Conservation (phyloP, 2,329 filamentous ascomycete genomes). For the Pseudocercospora fijiensis region DNA sequence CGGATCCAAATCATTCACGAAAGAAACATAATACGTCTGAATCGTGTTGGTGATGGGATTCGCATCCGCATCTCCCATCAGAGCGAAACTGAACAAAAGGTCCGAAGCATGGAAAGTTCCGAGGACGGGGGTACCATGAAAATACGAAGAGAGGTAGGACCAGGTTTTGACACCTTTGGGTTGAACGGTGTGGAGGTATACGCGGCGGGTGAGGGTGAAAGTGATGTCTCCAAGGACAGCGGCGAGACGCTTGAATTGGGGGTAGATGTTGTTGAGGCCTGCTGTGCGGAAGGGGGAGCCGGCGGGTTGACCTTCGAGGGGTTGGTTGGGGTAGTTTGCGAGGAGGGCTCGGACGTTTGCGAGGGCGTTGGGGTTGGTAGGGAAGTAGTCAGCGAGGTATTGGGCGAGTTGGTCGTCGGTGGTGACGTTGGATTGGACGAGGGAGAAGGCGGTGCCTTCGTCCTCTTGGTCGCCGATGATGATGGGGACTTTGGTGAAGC, state of each 20-base stretch:
- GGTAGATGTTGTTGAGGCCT: conserved; percentile 66
- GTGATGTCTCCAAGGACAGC: conserved; percentile 71
- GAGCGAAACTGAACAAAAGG: conserved; percentile 13
- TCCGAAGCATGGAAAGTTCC: conserved; percentile 72
- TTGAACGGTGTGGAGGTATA: conserved; percentile 56
- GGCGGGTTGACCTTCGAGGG: conserved; percentile 45
- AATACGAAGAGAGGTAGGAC: conserved; percentile 73
- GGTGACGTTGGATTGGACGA: conserved; percentile 68
- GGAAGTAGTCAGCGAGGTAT: conserved; percentile 61
- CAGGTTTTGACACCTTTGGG: conserved; percentile 60
- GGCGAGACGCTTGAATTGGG: conserved; percentile 73
- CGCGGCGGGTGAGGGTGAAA: conserved; percentile 70
- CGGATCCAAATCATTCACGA: conserved; percentile 68
- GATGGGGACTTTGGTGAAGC: conserved; percentile 46
- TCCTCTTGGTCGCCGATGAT: conserved; percentile 76
- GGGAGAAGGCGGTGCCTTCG: conserved; percentile 54
- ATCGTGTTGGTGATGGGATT: conserved; percentile 45
- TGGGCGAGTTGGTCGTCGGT: conserved; percentile 58
- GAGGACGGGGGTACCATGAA: conserved; percentile 67
- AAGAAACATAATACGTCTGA: conserved; percentile 70
- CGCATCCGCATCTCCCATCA: conserved; percentile 6
- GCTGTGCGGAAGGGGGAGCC: conserved; percentile 73
- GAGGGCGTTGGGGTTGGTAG: conserved; percentile 47
- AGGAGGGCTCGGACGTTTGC: conserved; percentile 56
- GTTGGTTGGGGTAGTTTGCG: conserved; percentile 59